phyloP scores from a whole-genome alignment of 2,329 filamentous ascomycete genomes.

The Epichloe typhina region DNA sequence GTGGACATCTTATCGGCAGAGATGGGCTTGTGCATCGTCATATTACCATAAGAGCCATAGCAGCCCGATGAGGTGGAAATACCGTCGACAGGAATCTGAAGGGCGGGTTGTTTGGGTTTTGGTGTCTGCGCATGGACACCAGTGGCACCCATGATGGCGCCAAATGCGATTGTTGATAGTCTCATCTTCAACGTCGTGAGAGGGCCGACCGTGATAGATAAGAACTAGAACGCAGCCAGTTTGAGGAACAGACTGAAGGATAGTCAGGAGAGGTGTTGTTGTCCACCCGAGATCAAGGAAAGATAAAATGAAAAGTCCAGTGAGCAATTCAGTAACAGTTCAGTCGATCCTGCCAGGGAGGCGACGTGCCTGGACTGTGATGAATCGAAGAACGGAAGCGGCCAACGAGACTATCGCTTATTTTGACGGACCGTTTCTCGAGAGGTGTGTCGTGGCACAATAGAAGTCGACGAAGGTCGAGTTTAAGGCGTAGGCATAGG shows the following conservation, averaged over 20 bases:
- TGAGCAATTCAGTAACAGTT: conserved; percentile 4
- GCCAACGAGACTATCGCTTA: background rate
- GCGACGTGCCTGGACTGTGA: conserved; percentile 2
- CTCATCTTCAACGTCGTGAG: conserved; percentile 16
- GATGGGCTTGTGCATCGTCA: conserved; percentile 15
- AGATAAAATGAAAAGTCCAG: background rate
- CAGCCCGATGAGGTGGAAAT: conserved; percentile 36
- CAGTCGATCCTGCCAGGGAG: conserved; percentile 15
- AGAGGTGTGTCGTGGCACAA: background rate
- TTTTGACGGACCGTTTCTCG: background rate
- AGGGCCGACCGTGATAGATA: background rate
- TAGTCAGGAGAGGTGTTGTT: background rate
- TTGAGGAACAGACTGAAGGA: background rate
- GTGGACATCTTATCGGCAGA: conserved; percentile 16
- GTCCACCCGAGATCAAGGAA: background rate
- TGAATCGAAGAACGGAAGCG: background rate
- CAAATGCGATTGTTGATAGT: conserved; percentile 15
- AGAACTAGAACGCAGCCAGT: background rate
- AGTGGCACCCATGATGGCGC: conserved; percentile 17
- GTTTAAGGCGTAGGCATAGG: background rate
- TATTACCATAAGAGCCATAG: conserved; percentile 30
- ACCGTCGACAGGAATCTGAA: conserved; percentile 22
- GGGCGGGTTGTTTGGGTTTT: conserved; percentile 20
- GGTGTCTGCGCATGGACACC: conserved; percentile 10
- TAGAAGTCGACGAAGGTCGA: background rate